phyloP scores from a whole-genome alignment of 768 basidiomycete genomes.

The Nidularia pulvinata region DNA sequence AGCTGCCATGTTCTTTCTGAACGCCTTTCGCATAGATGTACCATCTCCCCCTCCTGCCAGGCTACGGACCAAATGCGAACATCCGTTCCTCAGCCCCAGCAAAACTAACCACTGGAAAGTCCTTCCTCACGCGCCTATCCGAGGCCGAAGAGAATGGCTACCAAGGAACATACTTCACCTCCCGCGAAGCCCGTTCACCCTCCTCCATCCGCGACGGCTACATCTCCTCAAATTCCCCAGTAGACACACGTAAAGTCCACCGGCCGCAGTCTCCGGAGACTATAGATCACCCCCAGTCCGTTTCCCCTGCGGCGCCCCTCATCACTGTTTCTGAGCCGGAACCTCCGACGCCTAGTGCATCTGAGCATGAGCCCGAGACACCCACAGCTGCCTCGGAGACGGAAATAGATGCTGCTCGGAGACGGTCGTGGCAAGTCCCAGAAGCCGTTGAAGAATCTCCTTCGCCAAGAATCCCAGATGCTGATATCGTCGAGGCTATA shows the following conservation, averaged over 20 bases:
- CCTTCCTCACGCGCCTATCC: constrained; percentile 68
- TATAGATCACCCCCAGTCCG: constrained; percentile 1
- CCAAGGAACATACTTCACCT: constrained; percentile 79
- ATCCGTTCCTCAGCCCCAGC: constrained; percentile 81
- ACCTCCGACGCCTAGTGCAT: not conserved
- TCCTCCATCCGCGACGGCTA: constrained; percentile 56
- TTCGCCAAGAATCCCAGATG: constrained; percentile 23
- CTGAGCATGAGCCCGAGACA: not conserved
- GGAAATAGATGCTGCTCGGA: not conserved
- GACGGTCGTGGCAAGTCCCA: not conserved
- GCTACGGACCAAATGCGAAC: constrained; percentile 84
- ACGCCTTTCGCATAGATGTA: constrained; percentile 62
- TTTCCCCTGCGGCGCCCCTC: not conserved
- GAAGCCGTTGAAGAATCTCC: constrained; percentile 3
- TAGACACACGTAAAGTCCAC: constrained; percentile 23
- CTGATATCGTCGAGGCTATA: constrained; percentile 69
- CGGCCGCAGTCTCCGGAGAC: not conserved
- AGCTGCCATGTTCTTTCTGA: not conserved
- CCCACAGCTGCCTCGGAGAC: not conserved
- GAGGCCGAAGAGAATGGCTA: constrained; percentile 93
- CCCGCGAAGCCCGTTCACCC: constrained; percentile 26
- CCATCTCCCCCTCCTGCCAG: constrained; percentile 87
- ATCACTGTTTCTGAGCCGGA: constrained; percentile 7
- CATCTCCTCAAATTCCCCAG: constrained; percentile 50
- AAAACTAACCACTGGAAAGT: constrained; percentile 47